Conservation (phyloP, 2,329 filamentous ascomycete species). For the Hymenoscyphus linearis region DNA sequence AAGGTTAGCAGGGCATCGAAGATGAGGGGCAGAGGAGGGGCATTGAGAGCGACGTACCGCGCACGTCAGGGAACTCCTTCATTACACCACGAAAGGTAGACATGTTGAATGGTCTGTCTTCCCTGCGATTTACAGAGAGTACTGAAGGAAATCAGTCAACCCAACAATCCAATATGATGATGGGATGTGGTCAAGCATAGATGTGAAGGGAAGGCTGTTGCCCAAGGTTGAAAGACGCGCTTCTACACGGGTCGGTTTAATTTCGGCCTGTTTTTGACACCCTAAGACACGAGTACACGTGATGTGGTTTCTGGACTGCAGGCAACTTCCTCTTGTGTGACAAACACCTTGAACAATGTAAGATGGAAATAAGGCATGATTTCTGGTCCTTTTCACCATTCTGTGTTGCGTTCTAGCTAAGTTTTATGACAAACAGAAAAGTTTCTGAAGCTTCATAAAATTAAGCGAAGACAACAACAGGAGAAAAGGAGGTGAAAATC, state of each 20-base stretch:
- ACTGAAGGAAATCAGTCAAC: not conserved
- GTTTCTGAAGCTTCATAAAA: no score
- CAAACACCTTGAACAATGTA: no score
- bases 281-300: no score
- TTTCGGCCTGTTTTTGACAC: no score
- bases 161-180: not conserved
- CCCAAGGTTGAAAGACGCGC: not conserved
- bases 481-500: no score
- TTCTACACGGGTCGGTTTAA: not conserved
- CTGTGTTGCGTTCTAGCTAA: no score
- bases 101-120: constrained; percentile 42
- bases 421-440: no score
- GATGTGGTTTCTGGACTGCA: no score
- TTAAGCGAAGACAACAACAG: no score
- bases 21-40: not conserved
- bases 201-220: not conserved
- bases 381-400: no score
- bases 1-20: not conserved
- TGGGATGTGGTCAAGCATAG: not conserved
- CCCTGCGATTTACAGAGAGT: not conserved
- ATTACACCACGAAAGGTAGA: constrained; percentile 72
- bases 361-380: no score
- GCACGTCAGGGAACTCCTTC: constrained; percentile 73
- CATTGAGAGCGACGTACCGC: constrained; percentile 41
- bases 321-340: no score